Percentiles rank a stretch among this genome's conserved stretches.
phyloP scores from a whole-genome alignment of 2,329 filamentous ascomycete genomes.

The Talaromyces sp. region DNA sequence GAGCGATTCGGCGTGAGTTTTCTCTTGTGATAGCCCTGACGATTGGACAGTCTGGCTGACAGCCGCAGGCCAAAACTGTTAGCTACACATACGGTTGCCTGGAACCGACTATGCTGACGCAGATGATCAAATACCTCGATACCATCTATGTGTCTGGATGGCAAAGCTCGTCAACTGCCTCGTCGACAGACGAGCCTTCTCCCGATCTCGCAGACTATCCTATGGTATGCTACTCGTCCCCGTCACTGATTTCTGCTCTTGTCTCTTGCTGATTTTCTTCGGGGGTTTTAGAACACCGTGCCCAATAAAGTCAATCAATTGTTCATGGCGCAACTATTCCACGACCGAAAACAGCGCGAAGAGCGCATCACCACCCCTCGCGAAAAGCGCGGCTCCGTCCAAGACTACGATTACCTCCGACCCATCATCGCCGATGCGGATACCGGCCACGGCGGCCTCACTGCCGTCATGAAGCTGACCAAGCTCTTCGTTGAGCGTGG shows the following conservation, averaged over 20 bases:
- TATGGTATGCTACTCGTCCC: slow-evolving; percentile 57
- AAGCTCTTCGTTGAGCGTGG: slow-evolving; percentile 97
- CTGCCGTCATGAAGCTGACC: slow-evolving; percentile 99
- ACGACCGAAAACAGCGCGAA: slow-evolving; percentile 97
- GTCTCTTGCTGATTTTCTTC: neutral
- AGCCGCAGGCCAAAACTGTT: slow-evolving; percentile 69
- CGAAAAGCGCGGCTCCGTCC: slow-evolving; percentile 65
- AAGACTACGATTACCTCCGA: slow-evolving; percentile 88
- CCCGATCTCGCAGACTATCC: slow-evolving; percentile 98
- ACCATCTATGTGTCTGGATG: slow-evolving; percentile 98
- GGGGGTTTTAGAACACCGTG: slow-evolving; percentile 76
- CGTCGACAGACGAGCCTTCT: slow-evolving; percentile 89
- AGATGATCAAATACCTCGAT: slow-evolving; percentile 98
- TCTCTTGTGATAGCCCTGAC: too few species aligned
- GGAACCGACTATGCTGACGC: slow-evolving; percentile 96
- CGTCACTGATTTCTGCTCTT: too few species aligned
- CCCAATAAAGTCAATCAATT: slow-evolving; percentile 97
- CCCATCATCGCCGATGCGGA: slow-evolving; percentile 97
- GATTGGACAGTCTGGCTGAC: neutral
- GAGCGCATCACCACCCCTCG: slow-evolving; percentile 78
- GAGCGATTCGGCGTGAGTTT: slow-evolving; percentile 68
- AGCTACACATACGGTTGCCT: slow-evolving; percentile 97
- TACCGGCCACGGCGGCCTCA: slow-evolving; percentile 93
- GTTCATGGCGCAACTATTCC: slow-evolving; percentile 98
- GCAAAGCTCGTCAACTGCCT: slow-evolving; percentile 97